Conservation (phyloP, 192 early-diverging fungal genomes). For the Linnemannia zychae region DNA sequence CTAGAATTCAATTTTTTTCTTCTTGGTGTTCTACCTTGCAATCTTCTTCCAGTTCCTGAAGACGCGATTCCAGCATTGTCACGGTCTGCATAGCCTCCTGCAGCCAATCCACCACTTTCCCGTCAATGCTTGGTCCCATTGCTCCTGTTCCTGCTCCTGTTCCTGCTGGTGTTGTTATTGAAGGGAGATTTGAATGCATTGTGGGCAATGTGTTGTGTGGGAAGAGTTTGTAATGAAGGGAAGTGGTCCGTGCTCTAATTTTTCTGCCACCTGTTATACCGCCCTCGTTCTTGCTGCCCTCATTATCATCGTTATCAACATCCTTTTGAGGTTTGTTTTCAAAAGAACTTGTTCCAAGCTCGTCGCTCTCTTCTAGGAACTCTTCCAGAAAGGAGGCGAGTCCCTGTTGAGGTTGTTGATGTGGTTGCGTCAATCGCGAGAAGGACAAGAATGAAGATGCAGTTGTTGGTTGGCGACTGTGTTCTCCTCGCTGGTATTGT, state of each 20-base stretch:
- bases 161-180: background rate
- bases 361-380: background rate
- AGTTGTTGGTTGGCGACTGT: too few relatives aligned
- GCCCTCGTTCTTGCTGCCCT: too few relatives aligned
- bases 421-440: too few relatives aligned
- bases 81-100: constrained; percentile 35
- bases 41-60: constrained; percentile 36
- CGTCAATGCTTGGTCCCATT: background rate
- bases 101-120: constrained; percentile 30
- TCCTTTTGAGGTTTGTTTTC: too few relatives aligned
- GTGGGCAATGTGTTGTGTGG: background rate
- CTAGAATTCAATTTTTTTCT: constrained; percentile 20
- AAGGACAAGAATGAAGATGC: too few relatives aligned
- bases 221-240: background rate
- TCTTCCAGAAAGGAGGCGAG: background rate
- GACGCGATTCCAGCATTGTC: constrained; percentile 17
- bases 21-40: too few relatives aligned
- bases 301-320: too few relatives aligned
- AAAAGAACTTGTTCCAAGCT: background rate
- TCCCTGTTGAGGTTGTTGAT: background rate
- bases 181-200: background rate
- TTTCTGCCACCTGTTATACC: too few relatives aligned
- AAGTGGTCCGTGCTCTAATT: background rate
- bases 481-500: too few relatives aligned
- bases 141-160: background rate